Evolutionary conservation across 2,329 filamentous ascomycete genomes (phyloP), one percentile per base, ranked within the genome.

Genomic region (Hysterium pulicare): DNA sequence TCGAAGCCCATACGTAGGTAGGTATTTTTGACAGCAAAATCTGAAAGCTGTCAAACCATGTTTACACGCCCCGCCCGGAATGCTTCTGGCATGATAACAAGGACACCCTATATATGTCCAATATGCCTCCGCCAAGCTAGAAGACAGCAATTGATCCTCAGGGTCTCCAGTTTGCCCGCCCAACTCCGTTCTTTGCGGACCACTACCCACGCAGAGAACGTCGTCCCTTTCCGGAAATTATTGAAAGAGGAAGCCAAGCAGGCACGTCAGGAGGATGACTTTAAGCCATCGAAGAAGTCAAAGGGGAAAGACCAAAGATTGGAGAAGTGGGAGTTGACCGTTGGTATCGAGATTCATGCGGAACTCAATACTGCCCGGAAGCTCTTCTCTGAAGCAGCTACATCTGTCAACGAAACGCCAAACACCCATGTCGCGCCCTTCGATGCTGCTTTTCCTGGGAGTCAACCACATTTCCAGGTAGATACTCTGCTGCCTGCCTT

Each of bases 301-400:
- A 53, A 55, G 7, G 36, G 15, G 3, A 33, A 13, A 10, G 54
- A 64, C 30, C 40, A 52, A 15, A 53, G 55, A 7, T 45, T 70
- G 40, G 62, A 71, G 31, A 83, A 83, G 24, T 98, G 93, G 93
- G 88, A 96, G 66, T 74, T 97, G 58, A 96, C 91, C 0, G 89
- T 97, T 21, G 93, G 93, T 47, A 90, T 98, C 54, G 93, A 98
- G 71, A 93, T 98, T 50, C 93, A 98, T 64, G 93, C 93, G 16
- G 91, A 97, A 69, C 76, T 98, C 58, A 95, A 97, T 67, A 93
- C 90, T 0, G 76, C 80, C 4, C 77, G 78, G 59, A 98, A 98
- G 70, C 80, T 98, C 42, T 98, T 98, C 71, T 97, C 93, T 1
- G 66, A 78, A 69, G 71, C 63, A 59, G 59, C 66, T 7, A 67